phyloP scores from a whole-genome alignment of 78 protist species.

The Emiliania huxleyi region DNA sequence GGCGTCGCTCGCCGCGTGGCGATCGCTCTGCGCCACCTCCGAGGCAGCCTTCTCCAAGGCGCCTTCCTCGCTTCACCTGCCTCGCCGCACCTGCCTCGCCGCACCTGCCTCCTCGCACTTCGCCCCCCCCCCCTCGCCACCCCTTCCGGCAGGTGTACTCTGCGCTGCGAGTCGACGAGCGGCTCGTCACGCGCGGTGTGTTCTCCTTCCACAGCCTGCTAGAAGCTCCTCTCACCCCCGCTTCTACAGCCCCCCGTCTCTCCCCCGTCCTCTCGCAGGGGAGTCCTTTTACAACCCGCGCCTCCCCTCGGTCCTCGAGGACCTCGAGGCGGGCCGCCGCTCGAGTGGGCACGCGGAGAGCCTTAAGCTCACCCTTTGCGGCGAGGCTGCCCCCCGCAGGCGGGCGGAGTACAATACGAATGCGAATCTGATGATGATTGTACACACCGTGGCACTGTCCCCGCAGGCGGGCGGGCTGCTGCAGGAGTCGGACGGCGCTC shows the following conservation, averaged over 20 bases:
- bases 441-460: neutral
- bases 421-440: neutral
- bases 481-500: neutral
- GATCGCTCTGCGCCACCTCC: constrained; percentile 69
- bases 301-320: constrained; percentile 56
- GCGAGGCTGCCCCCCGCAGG: too few species aligned
- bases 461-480: neutral
- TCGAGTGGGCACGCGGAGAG: too few species aligned
- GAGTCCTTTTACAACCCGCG: constrained; percentile 84
- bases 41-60: too few species aligned
- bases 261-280: too few species aligned
- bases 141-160: constrained; percentile 45
- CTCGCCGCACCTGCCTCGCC: neutral
- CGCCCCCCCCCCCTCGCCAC: neutral
- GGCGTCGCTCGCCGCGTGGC: constrained; percentile 67
- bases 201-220: too few species aligned
- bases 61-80: too few species aligned
- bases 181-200: constrained; percentile 74
- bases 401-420: neutral
- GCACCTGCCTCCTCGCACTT: neutral
- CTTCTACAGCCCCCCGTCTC: too few species aligned
- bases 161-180: constrained; percentile 55
- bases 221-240: too few species aligned
- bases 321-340: constrained; percentile 46
- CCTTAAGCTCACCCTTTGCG: constrained; percentile 23